A percentile compares a stretch with the other conserved stretches of the same genome.
phyloP scores from a whole-genome alignment of 306 rosid genomes.

The Elaeagnus macrophylla region DNA sequence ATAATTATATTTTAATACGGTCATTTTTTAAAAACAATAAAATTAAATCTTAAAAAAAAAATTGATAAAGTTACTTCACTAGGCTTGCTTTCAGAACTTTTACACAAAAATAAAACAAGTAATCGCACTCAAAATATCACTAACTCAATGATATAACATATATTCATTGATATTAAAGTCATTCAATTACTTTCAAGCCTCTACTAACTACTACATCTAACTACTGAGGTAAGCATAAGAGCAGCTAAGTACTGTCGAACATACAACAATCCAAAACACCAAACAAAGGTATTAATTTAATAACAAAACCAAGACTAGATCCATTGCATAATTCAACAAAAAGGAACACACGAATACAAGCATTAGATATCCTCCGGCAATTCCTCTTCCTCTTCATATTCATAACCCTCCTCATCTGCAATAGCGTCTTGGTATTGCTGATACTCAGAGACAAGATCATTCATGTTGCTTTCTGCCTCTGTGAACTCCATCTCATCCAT shows the following conservation, averaged over 20 bases:
- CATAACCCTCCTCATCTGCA: conserved; percentile 50
- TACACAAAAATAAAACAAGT: too few species aligned
- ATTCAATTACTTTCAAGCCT: background rate
- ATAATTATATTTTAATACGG: too few species aligned
- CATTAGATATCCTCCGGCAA: conserved; percentile 37
- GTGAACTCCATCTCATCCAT: conserved; percentile 67
- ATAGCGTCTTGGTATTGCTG: conserved; percentile 72
- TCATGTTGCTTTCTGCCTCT: conserved; percentile 58
- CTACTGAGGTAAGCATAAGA: conserved; percentile 5
- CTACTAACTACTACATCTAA: conserved; percentile 20
- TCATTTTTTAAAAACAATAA: too few species aligned
- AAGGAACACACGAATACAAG: conserved; percentile 3
- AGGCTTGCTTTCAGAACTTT: too few species aligned
- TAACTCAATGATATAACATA: too few species aligned
- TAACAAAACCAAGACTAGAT: conserved; percentile 14
- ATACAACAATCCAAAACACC: conserved; percentile 29
- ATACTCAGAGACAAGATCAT: conserved; percentile 51
- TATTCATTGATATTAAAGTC: too few species aligned
- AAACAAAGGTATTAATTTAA: conserved; percentile 45
- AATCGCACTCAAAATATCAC: too few species aligned
- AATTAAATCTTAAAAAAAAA: too few species aligned
- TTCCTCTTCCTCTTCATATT: conserved; percentile 48
- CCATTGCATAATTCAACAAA: conserved; percentile 18
- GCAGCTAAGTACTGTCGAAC: conserved; percentile 6
- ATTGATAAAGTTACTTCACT: too few species aligned